Evolutionary conservation across 306 rosid genomes (phyloP).

Genomic region (Begonia peltatifolia): DNA sequence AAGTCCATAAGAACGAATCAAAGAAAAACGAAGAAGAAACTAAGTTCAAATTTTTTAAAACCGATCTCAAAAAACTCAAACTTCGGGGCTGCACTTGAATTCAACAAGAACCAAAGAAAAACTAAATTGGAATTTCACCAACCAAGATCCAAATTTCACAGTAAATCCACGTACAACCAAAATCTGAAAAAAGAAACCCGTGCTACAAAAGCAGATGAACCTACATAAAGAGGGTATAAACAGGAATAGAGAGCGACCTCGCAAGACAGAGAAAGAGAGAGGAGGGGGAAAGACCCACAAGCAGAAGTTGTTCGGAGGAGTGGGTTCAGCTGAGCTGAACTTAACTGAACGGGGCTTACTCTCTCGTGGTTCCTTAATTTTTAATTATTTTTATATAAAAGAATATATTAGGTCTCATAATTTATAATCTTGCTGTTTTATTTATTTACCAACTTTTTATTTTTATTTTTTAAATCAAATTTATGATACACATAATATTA

Average conservation of each 20-base stretch:
- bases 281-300: slow-evolving; percentile 4
- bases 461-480: too few species aligned
- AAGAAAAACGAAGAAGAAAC: neutral
- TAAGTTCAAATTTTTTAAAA: slow-evolving; percentile 3
- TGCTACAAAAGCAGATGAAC: neutral
- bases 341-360: too few species aligned
- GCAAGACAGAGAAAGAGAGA: slow-evolving; percentile 9
- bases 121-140: slow-evolving; percentile 7
- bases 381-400: too few species aligned
- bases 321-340: slow-evolving; percentile 1
- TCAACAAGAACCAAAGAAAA: slow-evolving; percentile 4
- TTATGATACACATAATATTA: too few species aligned
- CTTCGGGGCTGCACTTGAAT: slow-evolving; percentile 17
- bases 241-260: too few species aligned
- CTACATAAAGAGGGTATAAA: neutral
- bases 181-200: slow-evolving; percentile 3
- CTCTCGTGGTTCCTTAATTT: too few species aligned
- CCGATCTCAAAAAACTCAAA: slow-evolving; percentile 1
- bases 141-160: slow-evolving; percentile 31
- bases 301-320: slow-evolving; percentile 33
- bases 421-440: too few species aligned
- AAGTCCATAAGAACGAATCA: too few species aligned
- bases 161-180: neutral
- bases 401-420: too few species aligned
- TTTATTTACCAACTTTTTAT: too few species aligned